Evolutionary conservation across 2,329 filamentous ascomycete species (phyloP), one percentile per base, ranked within the genome.

Genomic region (Sporothrix phasma): DNA sequence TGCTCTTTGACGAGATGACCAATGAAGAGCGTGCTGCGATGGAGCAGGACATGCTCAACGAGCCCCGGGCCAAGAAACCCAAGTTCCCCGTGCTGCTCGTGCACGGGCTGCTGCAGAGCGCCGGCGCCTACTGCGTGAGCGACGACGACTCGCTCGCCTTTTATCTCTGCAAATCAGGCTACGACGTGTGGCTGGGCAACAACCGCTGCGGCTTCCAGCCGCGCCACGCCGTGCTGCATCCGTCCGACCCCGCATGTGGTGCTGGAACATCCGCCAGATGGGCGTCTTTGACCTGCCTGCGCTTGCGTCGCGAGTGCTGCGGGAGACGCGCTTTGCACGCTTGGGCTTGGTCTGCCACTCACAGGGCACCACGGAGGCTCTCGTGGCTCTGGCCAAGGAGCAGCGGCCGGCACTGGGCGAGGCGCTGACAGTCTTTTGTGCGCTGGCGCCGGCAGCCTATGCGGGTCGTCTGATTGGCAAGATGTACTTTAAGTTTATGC

Each of bases 251-350:
- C 84, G 92, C 34, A 95, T 97, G 90, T 97, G 93, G 93, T 86
- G 87, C 46, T 97, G 93, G 93, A 96, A 96, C 69, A 95, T 97
- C 63, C 85, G 90, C 0, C 90, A 96, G 71, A 95, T 97, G 89
- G 93, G 92, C 3, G 87, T 92, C 0, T 85, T 95, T 72, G 93
- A 97, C 72, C 81, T 97, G 2, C 83, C 92, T 0, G 92, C 92
- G 0, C 80, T 97, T 39, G 83, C 89, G 1, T 90, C 88, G 0
- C 85, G 90, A 5, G 90, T 97, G 1, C 80, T 96, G 1, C 81
- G 81, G 45, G 88, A 95, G 75, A 97, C 92, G 0, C 87, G 88
- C 0, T 96, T 95, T 70, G 79, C 84, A 17, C 94, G 93, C 73
- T 79, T 96, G 4, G 92, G 88, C 0, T 81, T 97, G 1, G 84